Conservation (phyloP, 352 stramenopile genomes). For the Phytophthora hibernalis region DNA sequence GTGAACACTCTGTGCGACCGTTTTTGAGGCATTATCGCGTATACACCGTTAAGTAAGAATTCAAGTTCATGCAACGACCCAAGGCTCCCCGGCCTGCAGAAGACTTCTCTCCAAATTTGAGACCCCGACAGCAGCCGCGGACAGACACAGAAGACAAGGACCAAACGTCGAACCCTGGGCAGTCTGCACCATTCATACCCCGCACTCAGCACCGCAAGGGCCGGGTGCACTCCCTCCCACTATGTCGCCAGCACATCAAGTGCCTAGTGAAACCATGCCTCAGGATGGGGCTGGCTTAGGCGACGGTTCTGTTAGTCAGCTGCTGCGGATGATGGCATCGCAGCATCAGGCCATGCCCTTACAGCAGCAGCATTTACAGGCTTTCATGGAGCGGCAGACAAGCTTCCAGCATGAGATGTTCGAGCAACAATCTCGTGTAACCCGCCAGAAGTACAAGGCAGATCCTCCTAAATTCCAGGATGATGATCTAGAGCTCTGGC, state of each 20-base stretch:
- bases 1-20: slow-evolving; percentile 7
- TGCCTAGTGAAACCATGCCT: slow-evolving; percentile 1
- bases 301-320: neutral
- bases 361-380: slow-evolving; percentile 18
- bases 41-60: neutral
- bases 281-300: neutral
- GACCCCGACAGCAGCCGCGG: neutral
- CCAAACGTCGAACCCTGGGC: neutral
- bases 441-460: neutral
- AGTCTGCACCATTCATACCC: neutral
- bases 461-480: neutral
- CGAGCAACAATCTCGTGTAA: slow-evolving; percentile 6
- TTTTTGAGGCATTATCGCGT: slow-evolving; percentile 13
- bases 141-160: slow-evolving; percentile 1
- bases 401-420: slow-evolving; percentile 22
- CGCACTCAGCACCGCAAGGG: neutral
- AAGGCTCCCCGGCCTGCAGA: slow-evolving; percentile 1
- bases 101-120: slow-evolving; percentile 3
- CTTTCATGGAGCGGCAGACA: slow-evolving; percentile 16
- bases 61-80: slow-evolving; percentile 5
- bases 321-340: slow-evolving; percentile 3
- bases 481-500: slow-evolving; percentile 6
- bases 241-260: neutral
- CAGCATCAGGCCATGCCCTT: slow-evolving; percentile 10
- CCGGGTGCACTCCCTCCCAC: neutral